Evolutionary conservation across 2,329 filamentous ascomycete species (phyloP).

Genomic region (Exophiala viscosa): DNA sequence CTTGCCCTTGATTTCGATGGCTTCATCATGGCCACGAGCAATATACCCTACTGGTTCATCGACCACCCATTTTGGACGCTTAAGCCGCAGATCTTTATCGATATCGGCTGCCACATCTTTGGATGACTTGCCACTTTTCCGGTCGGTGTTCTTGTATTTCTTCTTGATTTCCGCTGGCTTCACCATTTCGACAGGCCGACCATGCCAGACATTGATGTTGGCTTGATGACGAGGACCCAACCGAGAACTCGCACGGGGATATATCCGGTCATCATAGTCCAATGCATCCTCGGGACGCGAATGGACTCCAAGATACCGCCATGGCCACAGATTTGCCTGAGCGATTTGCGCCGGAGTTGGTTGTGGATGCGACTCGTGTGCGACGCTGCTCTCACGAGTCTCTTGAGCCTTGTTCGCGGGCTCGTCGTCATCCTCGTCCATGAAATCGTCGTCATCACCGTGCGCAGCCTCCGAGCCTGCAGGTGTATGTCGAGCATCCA

Average conservation of each 20-base stretch:
- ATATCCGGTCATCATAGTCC: constrained; percentile 96
- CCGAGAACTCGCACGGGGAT: constrained; percentile 88
- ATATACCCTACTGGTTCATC: constrained; percentile 87
- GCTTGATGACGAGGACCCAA: constrained; percentile 90
- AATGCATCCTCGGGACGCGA: constrained; percentile 92
- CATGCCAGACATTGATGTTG: constrained; percentile 77
- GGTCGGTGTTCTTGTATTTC: constrained; percentile 59
- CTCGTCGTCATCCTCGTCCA: constrained; percentile 66
- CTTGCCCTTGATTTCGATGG: constrained; percentile 59
- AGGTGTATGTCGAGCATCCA: constrained; percentile 85
- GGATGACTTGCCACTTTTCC: constrained; percentile 71
- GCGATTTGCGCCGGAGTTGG: constrained; percentile 83
- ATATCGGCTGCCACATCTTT: constrained; percentile 81
- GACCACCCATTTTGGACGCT: constrained; percentile 86
- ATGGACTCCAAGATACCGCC: constrained; percentile 91
- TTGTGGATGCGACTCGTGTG: constrained; percentile 53
- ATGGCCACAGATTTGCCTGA: constrained; percentile 92
- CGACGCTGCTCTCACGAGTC: constrained; percentile 31
- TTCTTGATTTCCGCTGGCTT: constrained; percentile 84
- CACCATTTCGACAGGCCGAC: constrained; percentile 81
- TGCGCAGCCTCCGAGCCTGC: constrained; percentile 55
- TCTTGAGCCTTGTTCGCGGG: constrained; percentile 51
- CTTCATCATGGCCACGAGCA: constrained; percentile 74
- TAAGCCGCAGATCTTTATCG: constrained; percentile 73
- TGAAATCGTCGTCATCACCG: constrained; percentile 61